Evolutionary conservation across 73 alveolate species (phyloP).

Genomic region (Tetrahymena thermophila): DNA sequence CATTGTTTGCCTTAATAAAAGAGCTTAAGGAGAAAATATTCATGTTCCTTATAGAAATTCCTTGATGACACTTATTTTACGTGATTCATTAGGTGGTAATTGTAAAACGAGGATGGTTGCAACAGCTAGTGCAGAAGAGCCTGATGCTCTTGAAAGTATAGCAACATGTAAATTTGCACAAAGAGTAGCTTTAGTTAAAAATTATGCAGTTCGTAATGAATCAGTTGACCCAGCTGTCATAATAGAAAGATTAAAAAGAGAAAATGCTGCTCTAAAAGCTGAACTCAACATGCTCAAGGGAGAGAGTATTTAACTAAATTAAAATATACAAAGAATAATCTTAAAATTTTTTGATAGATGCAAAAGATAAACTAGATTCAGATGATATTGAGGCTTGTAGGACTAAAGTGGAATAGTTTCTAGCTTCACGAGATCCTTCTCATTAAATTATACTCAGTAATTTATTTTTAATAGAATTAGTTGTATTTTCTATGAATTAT

Average conservation of each 20-base stretch:
- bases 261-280: slow-evolving; percentile 92
- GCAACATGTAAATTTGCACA: slow-evolving; percentile 94
- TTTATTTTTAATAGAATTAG: neutral
- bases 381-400: slow-evolving; percentile 90
- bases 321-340: neutral
- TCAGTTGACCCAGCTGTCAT: slow-evolving; percentile 94
- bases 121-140: slow-evolving; percentile 78
- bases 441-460: slow-evolving; percentile 55
- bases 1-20: slow-evolving; percentile 76
- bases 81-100: slow-evolving; percentile 97
- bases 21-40: slow-evolving; percentile 73
- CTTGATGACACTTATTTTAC: slow-evolving; percentile 88
- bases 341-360: slow-evolving; percentile 32
- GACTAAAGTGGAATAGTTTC: slow-evolving; percentile 76
- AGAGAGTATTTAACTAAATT: neutral
- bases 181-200: slow-evolving; percentile 93
- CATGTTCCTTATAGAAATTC: slow-evolving; percentile 95
- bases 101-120: slow-evolving; percentile 98
- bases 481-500: neutral
- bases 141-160: slow-evolving; percentile 79
- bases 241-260: slow-evolving; percentile 89
- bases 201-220: slow-evolving; percentile 92
- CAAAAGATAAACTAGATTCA: slow-evolving; percentile 72
- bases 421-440: slow-evolving; percentile 77
- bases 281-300: slow-evolving; percentile 94